phyloP scores from a whole-genome alignment of 352 stramenopile genomes.

The Phytophthora sansomeana region DNA sequence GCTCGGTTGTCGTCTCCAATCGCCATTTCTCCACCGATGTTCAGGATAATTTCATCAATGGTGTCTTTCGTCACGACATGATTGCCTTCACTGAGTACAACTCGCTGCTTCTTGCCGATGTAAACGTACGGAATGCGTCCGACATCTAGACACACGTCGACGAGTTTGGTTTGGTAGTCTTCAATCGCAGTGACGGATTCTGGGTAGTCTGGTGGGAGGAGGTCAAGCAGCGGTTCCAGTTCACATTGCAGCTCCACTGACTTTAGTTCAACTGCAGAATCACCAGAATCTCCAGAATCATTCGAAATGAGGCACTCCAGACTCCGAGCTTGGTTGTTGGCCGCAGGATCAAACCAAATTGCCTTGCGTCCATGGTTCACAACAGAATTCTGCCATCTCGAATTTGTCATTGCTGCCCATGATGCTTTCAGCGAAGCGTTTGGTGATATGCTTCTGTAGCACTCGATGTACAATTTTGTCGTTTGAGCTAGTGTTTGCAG shows the following conservation, averaged over 20 bases:
- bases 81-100: slow-evolving; percentile 31
- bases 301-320: too few relatives aligned
- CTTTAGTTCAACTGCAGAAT: too few relatives aligned
- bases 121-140: slow-evolving; percentile 44
- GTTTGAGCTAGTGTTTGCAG: too few relatives aligned
- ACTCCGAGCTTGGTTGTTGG: too few relatives aligned
- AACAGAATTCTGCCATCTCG: too few relatives aligned
- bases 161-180: slow-evolving; percentile 32
- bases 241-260: slow-evolving; percentile 50
- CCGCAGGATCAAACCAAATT: too few relatives aligned
- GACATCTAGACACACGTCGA: slow-evolving; percentile 53
- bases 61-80: slow-evolving; percentile 49
- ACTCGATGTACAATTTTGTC: too few relatives aligned
- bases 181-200: slow-evolving; percentile 32
- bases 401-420: too few relatives aligned
- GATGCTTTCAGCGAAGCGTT: too few relatives aligned
- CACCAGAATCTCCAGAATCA: too few relatives aligned
- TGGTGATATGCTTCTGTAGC: too few relatives aligned
- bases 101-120: slow-evolving; percentile 35
- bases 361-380: too few relatives aligned
- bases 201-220: slow-evolving; percentile 39
- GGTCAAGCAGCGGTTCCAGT: slow-evolving; percentile 38
- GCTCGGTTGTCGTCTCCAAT: slow-evolving; percentile 86
- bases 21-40: slow-evolving; percentile 46
- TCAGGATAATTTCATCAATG: slow-evolving; percentile 57